Evolutionary conservation across 352 stramenopile genomes (phyloP), one percentile per base, ranked within the genome.

Genomic region (Pythium rishiriense): DNA sequence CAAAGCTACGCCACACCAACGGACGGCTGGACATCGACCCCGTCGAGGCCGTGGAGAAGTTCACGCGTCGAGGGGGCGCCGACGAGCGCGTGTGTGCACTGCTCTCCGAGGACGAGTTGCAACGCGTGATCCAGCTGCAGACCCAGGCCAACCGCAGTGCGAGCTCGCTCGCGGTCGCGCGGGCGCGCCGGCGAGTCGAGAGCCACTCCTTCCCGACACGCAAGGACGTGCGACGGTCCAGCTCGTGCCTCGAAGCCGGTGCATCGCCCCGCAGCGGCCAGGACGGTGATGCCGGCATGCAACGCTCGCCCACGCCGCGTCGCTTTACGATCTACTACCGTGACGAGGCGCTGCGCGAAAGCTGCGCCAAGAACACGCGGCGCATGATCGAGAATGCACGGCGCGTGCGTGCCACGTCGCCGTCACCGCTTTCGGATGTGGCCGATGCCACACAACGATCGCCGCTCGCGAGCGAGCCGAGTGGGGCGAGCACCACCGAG

Each of bases 1-100:
- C 61, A 14, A 76, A 73, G 57, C 61, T 76, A 10, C 62, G 43
- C 25, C 69, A 76, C 61, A 76, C 69, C 26, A 76, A 76, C 21
- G 53, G 53, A 11, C 53, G 53, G 5, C 53, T 61, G 17, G 37
- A 61, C 42, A 26, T 22, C 37, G 53, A 42, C 3, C 24, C 26
- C 22, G 4, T 35, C 10, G 24, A 52, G 33, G 9, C 17, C n/a
- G n/a, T n/a, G n/a, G n/a, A 14, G 33, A 39, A 39, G 33, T 39
- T 9, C 33, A 9, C 33, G 33, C 33, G 33, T n/a, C n/a, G n/a
- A n/a, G n/a, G n/a, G n/a, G n/a, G n/a, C n/a, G n/a, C n/a, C n/a
- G n/a, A n/a, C 9, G 53, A 39, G 7, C 2, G 15, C 6, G 15
- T 17, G 17, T 49, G 53, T 26, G 39, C 7, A n/a, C 46, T 52